Evolutionary conservation across 805 yeast species (phyloP).

Genomic region (Kluyveromyces siamensis): DNA sequence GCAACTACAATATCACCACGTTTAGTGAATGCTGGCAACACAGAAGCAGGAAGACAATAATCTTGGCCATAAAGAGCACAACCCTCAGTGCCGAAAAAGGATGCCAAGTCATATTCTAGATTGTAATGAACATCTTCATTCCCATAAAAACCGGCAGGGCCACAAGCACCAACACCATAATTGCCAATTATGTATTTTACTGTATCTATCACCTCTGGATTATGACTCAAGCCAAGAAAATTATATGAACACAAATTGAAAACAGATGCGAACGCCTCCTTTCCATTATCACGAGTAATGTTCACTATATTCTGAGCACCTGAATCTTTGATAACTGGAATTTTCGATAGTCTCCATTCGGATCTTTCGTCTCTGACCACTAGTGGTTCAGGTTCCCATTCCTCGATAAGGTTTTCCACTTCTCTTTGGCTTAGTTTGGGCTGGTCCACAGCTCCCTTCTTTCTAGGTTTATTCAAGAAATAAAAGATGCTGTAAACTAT

Average conservation of each 20-base stretch:
- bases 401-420: conserved; percentile 73
- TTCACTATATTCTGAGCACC: conserved; percentile 32
- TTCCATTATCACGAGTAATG: conserved; percentile 21
- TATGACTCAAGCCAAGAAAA: conserved; percentile 52
- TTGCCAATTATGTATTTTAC: conserved; percentile 51
- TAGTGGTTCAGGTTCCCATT: conserved; percentile 88
- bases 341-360: conserved; percentile 57
- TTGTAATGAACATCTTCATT: conserved; percentile 84
- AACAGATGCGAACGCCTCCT: conserved; percentile 30
- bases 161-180: conserved; percentile 96
- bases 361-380: conserved; percentile 42
- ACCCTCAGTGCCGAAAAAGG: conserved; percentile 66
- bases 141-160: conserved; percentile 97
- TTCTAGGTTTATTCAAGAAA: conserved; percentile 58
- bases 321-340: conserved; percentile 56
- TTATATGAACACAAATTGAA: conserved; percentile 67
- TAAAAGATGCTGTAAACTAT: conserved; percentile 77
- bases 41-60: conserved; percentile 75
- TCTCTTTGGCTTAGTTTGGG: conserved; percentile 55
- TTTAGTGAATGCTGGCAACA: conserved; percentile 86
- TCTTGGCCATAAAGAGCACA: conserved; percentile 91
- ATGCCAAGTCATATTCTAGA: conserved; percentile 65
- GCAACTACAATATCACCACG: conserved; percentile 91
- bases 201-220: conserved; percentile 37
- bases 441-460: conserved; percentile 65